phyloP scores from a whole-genome alignment of 2,329 filamentous ascomycete genomes.

The Ophiosphaerella narmari region DNA sequence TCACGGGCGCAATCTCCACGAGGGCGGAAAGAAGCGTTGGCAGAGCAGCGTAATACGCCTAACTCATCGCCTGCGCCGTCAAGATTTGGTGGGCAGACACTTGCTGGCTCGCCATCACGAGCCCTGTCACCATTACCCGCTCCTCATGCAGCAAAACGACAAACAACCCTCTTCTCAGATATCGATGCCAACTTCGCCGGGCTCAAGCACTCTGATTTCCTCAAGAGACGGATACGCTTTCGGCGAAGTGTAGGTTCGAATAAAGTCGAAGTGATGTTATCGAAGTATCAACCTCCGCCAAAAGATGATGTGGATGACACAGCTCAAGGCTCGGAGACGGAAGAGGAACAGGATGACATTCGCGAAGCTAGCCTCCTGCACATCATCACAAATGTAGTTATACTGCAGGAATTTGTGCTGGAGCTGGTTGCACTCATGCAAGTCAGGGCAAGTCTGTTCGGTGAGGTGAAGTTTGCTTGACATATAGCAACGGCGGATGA shows the following conservation, averaged over 20 bases:
- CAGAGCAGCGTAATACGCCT: slow-evolving; percentile 24
- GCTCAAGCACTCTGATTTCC: slow-evolving; percentile 36
- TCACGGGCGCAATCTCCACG: slow-evolving; percentile 43
- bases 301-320: slow-evolving; percentile 27
- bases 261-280: slow-evolving; percentile 40
- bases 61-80: slow-evolving; percentile 33
- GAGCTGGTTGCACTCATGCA: slow-evolving; percentile 56
- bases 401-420: slow-evolving; percentile 56
- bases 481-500: not conserved
- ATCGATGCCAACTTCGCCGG: slow-evolving; percentile 40
- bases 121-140: slow-evolving; percentile 35
- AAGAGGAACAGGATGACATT: slow-evolving; percentile 32
- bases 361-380: slow-evolving; percentile 53
- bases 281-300: slow-evolving; percentile 42
- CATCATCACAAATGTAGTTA: slow-evolving; percentile 56
- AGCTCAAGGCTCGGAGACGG: slow-evolving; percentile 19
- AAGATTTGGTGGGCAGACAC: slow-evolving; percentile 31
- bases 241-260: slow-evolving; percentile 28
- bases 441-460: slow-evolving; percentile 53
- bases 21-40: slow-evolving; percentile 41
- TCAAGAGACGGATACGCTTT: slow-evolving; percentile 44
- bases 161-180: slow-evolving; percentile 41
- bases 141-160: slow-evolving; percentile 30
- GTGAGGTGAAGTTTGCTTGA: slow-evolving; percentile 51
- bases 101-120: slow-evolving; percentile 36